phyloP scores from a whole-genome alignment of 805 yeast genomes.

The Debaryomyces hansenii region DNA sequence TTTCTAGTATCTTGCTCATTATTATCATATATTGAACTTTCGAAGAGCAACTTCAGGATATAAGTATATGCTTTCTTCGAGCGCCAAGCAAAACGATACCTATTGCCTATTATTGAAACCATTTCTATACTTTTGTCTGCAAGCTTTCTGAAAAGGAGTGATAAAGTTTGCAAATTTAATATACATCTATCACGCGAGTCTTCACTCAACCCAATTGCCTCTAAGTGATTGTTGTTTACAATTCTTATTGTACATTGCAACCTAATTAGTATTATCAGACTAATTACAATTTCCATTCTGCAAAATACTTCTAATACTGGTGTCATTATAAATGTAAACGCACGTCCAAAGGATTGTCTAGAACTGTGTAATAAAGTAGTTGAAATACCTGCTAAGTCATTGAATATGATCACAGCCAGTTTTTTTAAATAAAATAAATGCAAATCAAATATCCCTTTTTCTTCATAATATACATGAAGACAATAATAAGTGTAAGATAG shows the following conservation, averaged over 20 bases:
- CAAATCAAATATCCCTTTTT: neutral
- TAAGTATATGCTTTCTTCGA: neutral
- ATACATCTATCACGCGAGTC: too few relatives aligned
- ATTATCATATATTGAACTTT: neutral
- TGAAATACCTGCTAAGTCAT: constrained; percentile 4
- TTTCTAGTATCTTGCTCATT: neutral
- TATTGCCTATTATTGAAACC: neutral
- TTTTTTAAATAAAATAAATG: neutral
- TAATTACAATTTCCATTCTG: neutral
- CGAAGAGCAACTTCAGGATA: neutral
- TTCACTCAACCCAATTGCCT: neutral
- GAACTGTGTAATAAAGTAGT: neutral
- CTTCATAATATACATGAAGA: constrained; percentile 1
- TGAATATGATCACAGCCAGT: neutral
- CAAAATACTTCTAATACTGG: neutral
- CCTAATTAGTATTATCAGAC: neutral
- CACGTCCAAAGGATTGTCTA: constrained; percentile 4
- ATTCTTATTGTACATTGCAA: neutral
- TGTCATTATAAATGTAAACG: constrained; percentile 1
- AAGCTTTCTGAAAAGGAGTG: neutral
- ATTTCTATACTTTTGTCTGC: constrained; percentile 1
- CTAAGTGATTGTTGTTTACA: neutral
- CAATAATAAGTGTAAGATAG: constrained; percentile 3
- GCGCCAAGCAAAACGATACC: constrained; percentile 2
- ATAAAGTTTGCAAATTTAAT: neutral